Conservation (phyloP, 441 rosid species). For the Aleurites moluccanus region DNA sequence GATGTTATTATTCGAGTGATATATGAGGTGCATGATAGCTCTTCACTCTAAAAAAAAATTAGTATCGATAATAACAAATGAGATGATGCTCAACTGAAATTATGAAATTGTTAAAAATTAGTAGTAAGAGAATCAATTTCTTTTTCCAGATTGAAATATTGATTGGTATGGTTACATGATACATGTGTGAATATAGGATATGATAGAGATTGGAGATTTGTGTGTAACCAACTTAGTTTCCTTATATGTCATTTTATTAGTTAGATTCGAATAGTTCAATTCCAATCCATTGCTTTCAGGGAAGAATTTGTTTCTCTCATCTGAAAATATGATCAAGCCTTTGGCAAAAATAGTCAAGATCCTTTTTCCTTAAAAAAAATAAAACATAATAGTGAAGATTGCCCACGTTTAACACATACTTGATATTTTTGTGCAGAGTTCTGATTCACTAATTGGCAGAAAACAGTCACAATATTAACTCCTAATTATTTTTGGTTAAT, state of each 20-base stretch:
- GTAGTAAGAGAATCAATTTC: not conserved
- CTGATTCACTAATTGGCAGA: not conserved
- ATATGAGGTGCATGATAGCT: too few relatives aligned
- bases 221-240: conserved; percentile 16
- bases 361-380: too few relatives aligned
- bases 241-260: not conserved
- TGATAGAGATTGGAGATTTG: conserved; percentile 3
- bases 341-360: not conserved
- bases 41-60: too few relatives aligned
- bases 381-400: not conserved
- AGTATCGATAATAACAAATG: too few relatives aligned
- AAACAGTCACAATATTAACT: not conserved
- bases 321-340: conserved; percentile 1
- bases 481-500: not conserved
- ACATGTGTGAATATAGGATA: not conserved
- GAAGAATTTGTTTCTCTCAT: not conserved
- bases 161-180: not conserved
- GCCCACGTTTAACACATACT: not conserved
- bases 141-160: not conserved
- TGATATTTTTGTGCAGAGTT: not conserved
- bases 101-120: not conserved
- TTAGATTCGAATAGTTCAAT: conserved; percentile 3
- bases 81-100: not conserved
- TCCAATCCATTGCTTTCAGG: not conserved
- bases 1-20: too few relatives aligned